Evolutionary conservation across 805 yeast genomes (phyloP), one percentile per base, ranked within the genome.

Genomic region (Nakazawaea ishiwadae): DNA sequence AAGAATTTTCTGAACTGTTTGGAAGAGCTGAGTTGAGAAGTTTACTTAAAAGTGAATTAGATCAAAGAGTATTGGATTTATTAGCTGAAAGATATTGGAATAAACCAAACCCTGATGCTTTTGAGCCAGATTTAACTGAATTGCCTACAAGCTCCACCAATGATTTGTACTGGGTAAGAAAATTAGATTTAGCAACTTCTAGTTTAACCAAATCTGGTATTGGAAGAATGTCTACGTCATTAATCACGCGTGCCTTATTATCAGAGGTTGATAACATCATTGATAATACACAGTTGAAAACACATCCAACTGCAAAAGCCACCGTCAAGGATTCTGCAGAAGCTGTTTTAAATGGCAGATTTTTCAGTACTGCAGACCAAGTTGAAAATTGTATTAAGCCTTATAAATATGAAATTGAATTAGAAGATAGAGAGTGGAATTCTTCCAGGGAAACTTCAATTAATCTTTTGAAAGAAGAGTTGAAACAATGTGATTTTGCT

Each of bases 361-460:
- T 75, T 58, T 86, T 81, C 49, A 82, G 96, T 1, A 91, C 99
- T 0, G 95, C 99, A 0, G 99, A 95, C 59, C 99, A 93, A 60
- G 98, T 93, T 5, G 99, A 93, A 55, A 93, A 95, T 61, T 90
- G 98, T 65, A 91, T 93, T 54, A 93, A 93, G 59, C 99, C 99
- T 2, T 93, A 84, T 67, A 93, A 93, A 65, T 93, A 91, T 59
- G 99, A 93, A 56, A 90, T 93, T 45, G 99, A 93, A 55, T 77
- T 93, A 37, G 98, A 93, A 56, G 96, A 90, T 51, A 72, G 96
- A 30, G 99, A 93, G 59, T 93, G 99, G 99, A 64, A 68, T 23
- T 56, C 73, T 6, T 81, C 96, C 29, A 77, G 86, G 45, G 95
- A 85, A 24, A 95, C 85, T 55, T 75, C 97, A 0, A 74, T 79